These are phyloP conservation scores for Chalaropsis thielavioides DNA, from an alignment of 2,329 filamentous ascomycete species.

Conservation along the genomic window DNA sequence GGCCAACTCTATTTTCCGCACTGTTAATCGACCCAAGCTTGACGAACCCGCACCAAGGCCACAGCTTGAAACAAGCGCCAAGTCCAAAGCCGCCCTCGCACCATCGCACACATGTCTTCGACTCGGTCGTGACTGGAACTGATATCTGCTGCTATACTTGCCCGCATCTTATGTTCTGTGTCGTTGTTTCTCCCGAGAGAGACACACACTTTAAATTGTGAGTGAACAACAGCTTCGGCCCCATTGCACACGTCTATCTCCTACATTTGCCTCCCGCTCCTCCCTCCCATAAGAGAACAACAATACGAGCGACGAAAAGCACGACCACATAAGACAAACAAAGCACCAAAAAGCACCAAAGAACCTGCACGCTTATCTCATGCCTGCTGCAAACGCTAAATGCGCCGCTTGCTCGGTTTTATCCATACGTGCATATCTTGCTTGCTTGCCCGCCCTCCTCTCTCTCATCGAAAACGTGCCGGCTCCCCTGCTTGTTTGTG, in stretches of 20 bases:
- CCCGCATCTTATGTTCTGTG: background rate
- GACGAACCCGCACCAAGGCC: background rate
- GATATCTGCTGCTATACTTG: background rate
- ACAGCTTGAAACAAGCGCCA: background rate
- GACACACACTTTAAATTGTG: background rate
- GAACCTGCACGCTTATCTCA: background rate
- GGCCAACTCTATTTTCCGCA: background rate
- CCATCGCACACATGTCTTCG: background rate
- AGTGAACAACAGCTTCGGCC: background rate
- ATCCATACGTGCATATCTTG: background rate
- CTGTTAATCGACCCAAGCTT: background rate
- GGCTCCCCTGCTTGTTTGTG: slow-evolving; percentile 1
- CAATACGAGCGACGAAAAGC: background rate
- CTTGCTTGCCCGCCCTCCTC: background rate
- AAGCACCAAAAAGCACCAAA: background rate
- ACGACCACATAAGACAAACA: background rate
- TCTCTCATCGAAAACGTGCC: background rate
- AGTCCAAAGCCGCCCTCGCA: background rate
- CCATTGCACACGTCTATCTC: background rate
- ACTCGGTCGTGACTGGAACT: background rate
- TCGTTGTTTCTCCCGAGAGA: background rate
- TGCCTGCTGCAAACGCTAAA: background rate
- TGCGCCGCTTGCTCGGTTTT: background rate
- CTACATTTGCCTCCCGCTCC: background rate
- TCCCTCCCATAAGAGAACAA: background rate